These are phyloP conservation scores for Boletus fagicola DNA, from an alignment of 768 basidiomycete species.

Conservation along the genomic window DNA sequence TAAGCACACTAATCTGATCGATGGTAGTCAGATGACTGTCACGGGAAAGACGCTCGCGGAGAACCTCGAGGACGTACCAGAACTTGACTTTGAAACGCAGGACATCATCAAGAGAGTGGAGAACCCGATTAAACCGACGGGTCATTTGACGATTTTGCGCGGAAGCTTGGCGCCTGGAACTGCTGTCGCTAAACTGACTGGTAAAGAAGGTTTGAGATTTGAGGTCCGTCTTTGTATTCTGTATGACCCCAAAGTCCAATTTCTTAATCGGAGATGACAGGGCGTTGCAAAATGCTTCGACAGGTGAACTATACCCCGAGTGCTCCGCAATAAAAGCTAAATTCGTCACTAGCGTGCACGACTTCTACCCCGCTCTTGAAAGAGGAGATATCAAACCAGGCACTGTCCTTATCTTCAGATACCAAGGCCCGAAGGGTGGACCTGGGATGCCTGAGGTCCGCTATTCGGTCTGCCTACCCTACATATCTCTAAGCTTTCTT, in stretches of 20 bases:
- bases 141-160: slow-evolving; percentile 82
- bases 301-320: slow-evolving; percentile 37
- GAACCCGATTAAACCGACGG: slow-evolving; percentile 83
- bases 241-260: background rate
- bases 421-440: slow-evolving; percentile 88
- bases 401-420: slow-evolving; percentile 77
- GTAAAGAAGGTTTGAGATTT: slow-evolving; percentile 85
- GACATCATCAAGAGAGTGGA: slow-evolving; percentile 70
- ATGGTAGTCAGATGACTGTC: slow-evolving; percentile 82
- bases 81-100: slow-evolving; percentile 69
- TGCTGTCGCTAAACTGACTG: slow-evolving; percentile 90
- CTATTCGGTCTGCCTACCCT: background rate
- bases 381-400: slow-evolving; percentile 75
- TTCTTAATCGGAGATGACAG: slow-evolving; percentile 32
- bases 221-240: slow-evolving; percentile 47
- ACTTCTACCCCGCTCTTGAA: slow-evolving; percentile 72
- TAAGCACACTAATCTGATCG: slow-evolving; percentile 73
- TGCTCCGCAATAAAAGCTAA: background rate
- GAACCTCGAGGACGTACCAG: slow-evolving; percentile 76
- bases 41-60: slow-evolving; percentile 89
- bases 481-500: background rate
- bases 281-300: slow-evolving; percentile 80
- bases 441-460: slow-evolving; percentile 85
- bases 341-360: slow-evolving; percentile 47
- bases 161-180: slow-evolving; percentile 88